Evolutionary conservation across 192 early-diverging fungal genomes (phyloP), one percentile per base, ranked within the genome.

Genomic region (Coemansia brasiliensis): DNA sequence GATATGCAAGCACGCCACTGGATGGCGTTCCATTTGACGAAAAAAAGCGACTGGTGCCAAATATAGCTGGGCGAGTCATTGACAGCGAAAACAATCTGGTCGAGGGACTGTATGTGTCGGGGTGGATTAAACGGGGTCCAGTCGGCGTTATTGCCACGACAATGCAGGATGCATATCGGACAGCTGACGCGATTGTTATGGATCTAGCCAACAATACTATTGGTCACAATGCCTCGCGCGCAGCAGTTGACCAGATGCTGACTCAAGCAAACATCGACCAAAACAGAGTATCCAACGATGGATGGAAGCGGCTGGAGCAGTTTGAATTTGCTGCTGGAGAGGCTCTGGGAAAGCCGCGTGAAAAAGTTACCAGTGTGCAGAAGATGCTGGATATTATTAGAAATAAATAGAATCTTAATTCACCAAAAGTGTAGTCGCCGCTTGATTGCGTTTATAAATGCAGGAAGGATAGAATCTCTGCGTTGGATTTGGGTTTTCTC

Each of bases 51-150:
- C 57, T 88, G 12, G 83, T 98, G 4, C 91, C 93, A 16, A 98
- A 98, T 63, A 61, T 70, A n/a, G 79, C 72, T 13, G 96, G 96
- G 2, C 83, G 91, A 29, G 85, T 89, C 3, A 17, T 85, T 5
- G 82, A 83, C 25, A n/a, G n/a, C 12, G 45, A 79, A 25, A 72
- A 56, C 10, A 65, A 77, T 16, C 43, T 79, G 9, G 43, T 67
- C 5, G 84, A 87, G 12, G 89, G 92, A 0, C 56, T 98, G 24
- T 98, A 98, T 63, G 90, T 87, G 0, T 65, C 94, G 1, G 94
- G 94, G 5, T 98, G 96, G 96, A 61, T 95, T n/a, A 98, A 97
- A 64, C 86, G 90, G 20, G 96, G 96, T 0, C 92, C 96, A 18
- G 85, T 84, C 2, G 96, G 95, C 3, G 94, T 95, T 9, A 94